Evolutionary conservation across 2,329 filamentous ascomycete genomes (phyloP), one percentile per base, ranked within the genome.

Genomic region (Botrytis squamosa): DNA sequence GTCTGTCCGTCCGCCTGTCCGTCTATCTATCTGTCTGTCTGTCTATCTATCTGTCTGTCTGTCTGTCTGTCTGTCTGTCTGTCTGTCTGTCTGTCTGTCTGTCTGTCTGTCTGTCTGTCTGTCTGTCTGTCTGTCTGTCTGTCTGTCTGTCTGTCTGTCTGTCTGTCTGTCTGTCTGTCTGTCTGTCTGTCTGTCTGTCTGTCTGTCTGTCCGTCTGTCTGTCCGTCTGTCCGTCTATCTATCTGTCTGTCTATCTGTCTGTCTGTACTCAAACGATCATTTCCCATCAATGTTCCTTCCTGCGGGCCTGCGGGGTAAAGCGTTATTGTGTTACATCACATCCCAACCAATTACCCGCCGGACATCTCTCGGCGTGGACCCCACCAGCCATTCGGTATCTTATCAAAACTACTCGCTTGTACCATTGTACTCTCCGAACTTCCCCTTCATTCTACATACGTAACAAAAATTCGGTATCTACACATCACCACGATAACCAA

Each of bases 231-330:
- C 22, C 10, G 1, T 40, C 22, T 22, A 20, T 38, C 22, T 22
- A 29, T 29, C 29, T 29, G 59, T 16, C 22, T 22, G 2, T 40
- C 22, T 22, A 20, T 38, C 22, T 22, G 2, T 40, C 25, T 25
- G 46, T 33, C 57, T 33, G 16, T 38, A 3, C 8, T 42, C 25
- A 9, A 42, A 38, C 16, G 40, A 14, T 38, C 64, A 66, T n/a
- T 36, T 49, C 14, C 44, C 7, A 66, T 22, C 44, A 46, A n/a
- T 40, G 6, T 40, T 20, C 33, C 64, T 38, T 38, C 33, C 46
- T 67, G 64, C 64, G 33, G 46, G n/a, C 33, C 38, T 66, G 65
- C 65, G 46, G 65, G 46, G 65, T 67, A 67, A 67, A 49, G 44
- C 29, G 46, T 66, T 49, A 18, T 20, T 49, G 22, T 66, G n/a